Percentiles rank a stretch among this genome's conserved stretches.
These are phyloP conservation scores for Garcileccinum viscosum DNA, from an alignment of 1,284 basidiomycete genomes.

Conservation along the genomic window DNA sequence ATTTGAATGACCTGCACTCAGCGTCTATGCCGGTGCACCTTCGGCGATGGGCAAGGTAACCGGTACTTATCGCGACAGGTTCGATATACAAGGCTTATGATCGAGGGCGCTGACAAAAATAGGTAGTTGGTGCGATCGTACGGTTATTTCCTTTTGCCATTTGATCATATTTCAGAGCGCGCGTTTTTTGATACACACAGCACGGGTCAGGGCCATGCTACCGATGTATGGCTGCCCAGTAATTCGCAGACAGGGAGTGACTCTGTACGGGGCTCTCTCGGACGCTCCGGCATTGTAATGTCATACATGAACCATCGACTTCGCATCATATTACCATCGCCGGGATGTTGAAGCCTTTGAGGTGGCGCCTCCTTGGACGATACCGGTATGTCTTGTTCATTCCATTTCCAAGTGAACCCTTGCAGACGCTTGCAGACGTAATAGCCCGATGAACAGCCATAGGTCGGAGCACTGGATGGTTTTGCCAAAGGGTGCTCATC, in stretches of 20 bases:
- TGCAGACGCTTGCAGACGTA: background rate
- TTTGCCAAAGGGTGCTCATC: slow-evolving; percentile 11
- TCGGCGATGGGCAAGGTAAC: background rate
- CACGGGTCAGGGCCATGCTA: background rate
- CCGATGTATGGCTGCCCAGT: slow-evolving; percentile 9
- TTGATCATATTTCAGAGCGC: background rate
- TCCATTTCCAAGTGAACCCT: slow-evolving; percentile 1
- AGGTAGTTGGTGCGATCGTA: background rate
- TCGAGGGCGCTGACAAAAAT: background rate
- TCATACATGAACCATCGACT: background rate
- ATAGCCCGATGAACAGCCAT: background rate
- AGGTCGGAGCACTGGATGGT: slow-evolving; percentile 36
- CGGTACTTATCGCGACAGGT: background rate
- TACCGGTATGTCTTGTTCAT: background rate
- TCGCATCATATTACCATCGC: slow-evolving; percentile 4
- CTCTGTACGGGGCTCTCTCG: background rate
- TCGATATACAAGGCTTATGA: background rate
- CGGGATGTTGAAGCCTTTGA: background rate
- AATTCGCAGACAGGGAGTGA: too few species aligned
- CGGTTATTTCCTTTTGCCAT: background rate
- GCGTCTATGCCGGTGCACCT: background rate
- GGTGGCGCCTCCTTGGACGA: slow-evolving; percentile 6
- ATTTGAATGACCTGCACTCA: background rate
- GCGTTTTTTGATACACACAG: slow-evolving; percentile 10
- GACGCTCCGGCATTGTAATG: slow-evolving; percentile 1